Conservation (phyloP, 2,329 filamentous ascomycete species). For the Penicillium griseofulvum region DNA sequence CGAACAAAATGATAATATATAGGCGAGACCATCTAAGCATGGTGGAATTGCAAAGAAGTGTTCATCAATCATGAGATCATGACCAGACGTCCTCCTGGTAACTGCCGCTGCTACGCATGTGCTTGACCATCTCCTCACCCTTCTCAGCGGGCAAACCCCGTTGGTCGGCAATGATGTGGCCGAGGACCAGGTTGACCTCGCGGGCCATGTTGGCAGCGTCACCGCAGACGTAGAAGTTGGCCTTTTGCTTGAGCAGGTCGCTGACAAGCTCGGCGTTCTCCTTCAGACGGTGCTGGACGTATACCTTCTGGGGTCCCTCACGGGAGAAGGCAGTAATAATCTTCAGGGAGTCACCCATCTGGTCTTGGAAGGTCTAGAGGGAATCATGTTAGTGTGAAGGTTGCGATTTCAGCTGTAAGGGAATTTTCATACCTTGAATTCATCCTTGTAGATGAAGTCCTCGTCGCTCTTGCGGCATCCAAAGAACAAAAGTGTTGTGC, state of each 20-base stretch:
- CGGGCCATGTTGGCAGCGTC: slow-evolving; percentile 97
- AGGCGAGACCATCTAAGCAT: slow-evolving; percentile 29
- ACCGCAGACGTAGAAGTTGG: slow-evolving; percentile 97
- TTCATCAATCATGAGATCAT: slow-evolving; percentile 35
- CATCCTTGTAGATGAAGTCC: slow-evolving; percentile 87
- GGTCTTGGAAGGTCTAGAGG: slow-evolving; percentile 72
- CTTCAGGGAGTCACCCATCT: slow-evolving; percentile 83
- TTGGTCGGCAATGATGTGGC: slow-evolving; percentile 80
- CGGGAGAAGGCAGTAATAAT: slow-evolving; percentile 95
- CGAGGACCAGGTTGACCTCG: slow-evolving; percentile 84
- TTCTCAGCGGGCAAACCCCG: slow-evolving; percentile 79
- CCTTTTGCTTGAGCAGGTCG: slow-evolving; percentile 76
- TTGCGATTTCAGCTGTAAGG: neutral
- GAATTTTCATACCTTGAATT: slow-evolving; percentile 75
- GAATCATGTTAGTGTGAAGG: slow-evolving; percentile 25
- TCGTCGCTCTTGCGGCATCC: slow-evolving; percentile 85
- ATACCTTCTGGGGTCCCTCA: slow-evolving; percentile 82
- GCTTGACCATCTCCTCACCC: slow-evolving; percentile 94
- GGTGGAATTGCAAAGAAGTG: slow-evolving; percentile 18
- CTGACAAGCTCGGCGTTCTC: slow-evolving; percentile 82
- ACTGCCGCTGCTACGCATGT: slow-evolving; percentile 89
- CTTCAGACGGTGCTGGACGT: slow-evolving; percentile 89
- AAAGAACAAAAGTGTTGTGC: slow-evolving; percentile 88
- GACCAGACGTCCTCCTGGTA: slow-evolving; percentile 85
- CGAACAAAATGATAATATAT: slow-evolving; percentile 19